These are phyloP conservation scores for Dacryopinax primogenitus DNA, from an alignment of 768 basidiomycete genomes.

Conservation along the genomic window DNA sequence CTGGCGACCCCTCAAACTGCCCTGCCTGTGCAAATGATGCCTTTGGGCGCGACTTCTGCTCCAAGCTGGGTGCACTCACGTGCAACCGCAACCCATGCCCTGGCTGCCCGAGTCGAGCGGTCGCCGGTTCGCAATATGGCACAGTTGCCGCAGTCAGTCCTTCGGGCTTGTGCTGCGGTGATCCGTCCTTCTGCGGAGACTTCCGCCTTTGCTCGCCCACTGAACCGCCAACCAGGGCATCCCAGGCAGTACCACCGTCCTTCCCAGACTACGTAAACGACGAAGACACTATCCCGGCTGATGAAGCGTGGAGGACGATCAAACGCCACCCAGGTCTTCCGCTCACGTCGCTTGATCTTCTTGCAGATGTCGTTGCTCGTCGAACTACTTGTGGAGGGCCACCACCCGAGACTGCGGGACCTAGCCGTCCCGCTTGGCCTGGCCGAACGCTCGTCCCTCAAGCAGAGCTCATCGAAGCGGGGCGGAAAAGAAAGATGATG, in stretches of 20 bases:
- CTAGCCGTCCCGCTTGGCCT: not conserved
- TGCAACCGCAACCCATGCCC: conserved; percentile 32
- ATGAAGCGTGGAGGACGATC: conserved; percentile 70
- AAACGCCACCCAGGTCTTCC: conserved; percentile 81
- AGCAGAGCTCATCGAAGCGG: conserved; percentile 15
- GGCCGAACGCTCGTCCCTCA: not conserved
- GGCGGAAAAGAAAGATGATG: conserved; percentile 41
- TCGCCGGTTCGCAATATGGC: conserved; percentile 11
- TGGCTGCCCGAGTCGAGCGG: conserved; percentile 40
- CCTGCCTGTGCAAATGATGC: conserved; percentile 71
- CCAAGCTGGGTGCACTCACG: conserved; percentile 48
- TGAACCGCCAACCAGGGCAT: conserved; percentile 15
- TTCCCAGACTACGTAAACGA: not conserved
- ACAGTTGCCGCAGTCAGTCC: conserved; percentile 8
- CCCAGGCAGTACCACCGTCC: conserved; percentile 15
- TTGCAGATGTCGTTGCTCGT: conserved; percentile 82
- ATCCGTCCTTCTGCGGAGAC: conserved; percentile 16
- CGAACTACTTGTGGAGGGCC: conserved; percentile 67
- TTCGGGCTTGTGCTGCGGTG: conserved; percentile 17
- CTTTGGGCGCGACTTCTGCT: conserved; percentile 81
- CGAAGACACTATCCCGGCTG: conserved; percentile 55
- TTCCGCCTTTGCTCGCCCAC: conserved; percentile 15
- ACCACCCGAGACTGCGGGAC: conserved; percentile 14
- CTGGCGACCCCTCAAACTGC: conserved; percentile 79
- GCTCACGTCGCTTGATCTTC: conserved; percentile 67